A percentile compares a stretch with the other conserved stretches of the same genome.
phyloP scores from a whole-genome alignment of 768 basidiomycete species.

The Hericium rajendrae region DNA sequence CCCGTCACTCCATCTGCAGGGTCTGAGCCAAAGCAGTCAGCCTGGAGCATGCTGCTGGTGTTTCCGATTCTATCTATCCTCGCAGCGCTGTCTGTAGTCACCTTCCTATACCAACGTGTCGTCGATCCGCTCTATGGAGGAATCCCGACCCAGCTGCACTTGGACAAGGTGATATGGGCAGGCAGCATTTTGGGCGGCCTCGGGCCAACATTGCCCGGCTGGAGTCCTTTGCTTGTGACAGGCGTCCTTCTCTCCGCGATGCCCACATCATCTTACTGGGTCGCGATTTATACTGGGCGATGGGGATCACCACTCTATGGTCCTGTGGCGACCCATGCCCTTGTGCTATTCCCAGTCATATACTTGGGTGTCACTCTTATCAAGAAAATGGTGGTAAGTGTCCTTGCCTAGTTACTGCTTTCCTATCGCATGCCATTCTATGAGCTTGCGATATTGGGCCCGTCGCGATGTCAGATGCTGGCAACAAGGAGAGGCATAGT shows the following conservation, averaged over 20 bases:
- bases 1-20: neutral
- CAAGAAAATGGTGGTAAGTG: conserved; percentile 30
- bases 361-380: conserved; percentile 41
- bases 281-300: conserved; percentile 49
- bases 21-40: neutral
- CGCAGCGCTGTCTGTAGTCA: conserved; percentile 40
- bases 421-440: too few relatives aligned
- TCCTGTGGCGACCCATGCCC: conserved; percentile 46
- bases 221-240: conserved; percentile 26
- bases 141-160: conserved; percentile 40
- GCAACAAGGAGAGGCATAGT: too few relatives aligned
- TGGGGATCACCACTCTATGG: conserved; percentile 43
- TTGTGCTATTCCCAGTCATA: conserved; percentile 47
- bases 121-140: conserved; percentile 64
- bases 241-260: conserved; percentile 32
- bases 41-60: conserved; percentile 9
- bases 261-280: conserved; percentile 62
- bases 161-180: conserved; percentile 31
- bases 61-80: conserved; percentile 21
- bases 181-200: conserved; percentile 26
- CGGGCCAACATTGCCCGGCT: conserved; percentile 23
- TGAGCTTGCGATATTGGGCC: too few relatives aligned
- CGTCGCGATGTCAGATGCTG: too few relatives aligned
- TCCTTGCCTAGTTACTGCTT: neutral
- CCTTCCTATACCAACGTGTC: conserved; percentile 52